A percentile compares a stretch with the other conserved stretches of the same genome.
phyloP scores from a whole-genome alignment of 2,329 filamentous ascomycete species.

The Xylaria hypoxylon region DNA sequence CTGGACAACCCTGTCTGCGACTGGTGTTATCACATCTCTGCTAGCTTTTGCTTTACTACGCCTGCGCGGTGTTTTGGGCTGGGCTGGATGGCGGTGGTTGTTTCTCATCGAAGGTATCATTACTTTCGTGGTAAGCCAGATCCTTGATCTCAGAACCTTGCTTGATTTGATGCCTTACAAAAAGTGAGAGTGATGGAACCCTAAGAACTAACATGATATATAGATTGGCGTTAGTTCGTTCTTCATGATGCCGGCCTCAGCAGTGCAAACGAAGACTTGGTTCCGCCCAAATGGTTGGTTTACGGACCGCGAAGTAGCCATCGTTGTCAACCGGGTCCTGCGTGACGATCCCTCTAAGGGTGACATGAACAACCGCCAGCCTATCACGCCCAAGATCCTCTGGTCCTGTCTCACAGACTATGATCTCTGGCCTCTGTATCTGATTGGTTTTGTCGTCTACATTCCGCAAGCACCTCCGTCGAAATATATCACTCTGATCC shows the following conservation, averaged over 20 bases:
- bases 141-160: neutral
- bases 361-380: constrained; percentile 69
- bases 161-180: neutral
- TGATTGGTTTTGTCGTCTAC: constrained; percentile 60
- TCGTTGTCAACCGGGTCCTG: constrained; percentile 67
- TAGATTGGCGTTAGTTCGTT: constrained; percentile 62
- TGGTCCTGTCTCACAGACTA: constrained; percentile 66
- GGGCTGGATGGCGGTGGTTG: constrained; percentile 60
- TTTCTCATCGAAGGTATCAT: constrained; percentile 68
- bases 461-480: constrained; percentile 61
- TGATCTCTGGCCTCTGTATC: constrained; percentile 67
- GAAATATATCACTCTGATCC: constrained; percentile 64
- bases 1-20: constrained; percentile 53
- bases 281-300: constrained; percentile 67
- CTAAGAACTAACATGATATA: neutral
- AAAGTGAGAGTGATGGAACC: neutral
- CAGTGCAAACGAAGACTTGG: constrained; percentile 62
- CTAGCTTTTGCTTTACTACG: constrained; percentile 54
- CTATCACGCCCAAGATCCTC: constrained; percentile 60
- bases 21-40: constrained; percentile 52
- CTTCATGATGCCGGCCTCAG: constrained; percentile 64
- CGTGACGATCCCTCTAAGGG: constrained; percentile 70
- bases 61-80: constrained; percentile 54
- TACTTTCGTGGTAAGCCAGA: constrained; percentile 54
- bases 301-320: constrained; percentile 65